A percentile compares a stretch with the other conserved stretches of the same genome.
Conservation (phyloP, 108 stramenopile genomes). For the Stephanodiscus triporus region DNA sequence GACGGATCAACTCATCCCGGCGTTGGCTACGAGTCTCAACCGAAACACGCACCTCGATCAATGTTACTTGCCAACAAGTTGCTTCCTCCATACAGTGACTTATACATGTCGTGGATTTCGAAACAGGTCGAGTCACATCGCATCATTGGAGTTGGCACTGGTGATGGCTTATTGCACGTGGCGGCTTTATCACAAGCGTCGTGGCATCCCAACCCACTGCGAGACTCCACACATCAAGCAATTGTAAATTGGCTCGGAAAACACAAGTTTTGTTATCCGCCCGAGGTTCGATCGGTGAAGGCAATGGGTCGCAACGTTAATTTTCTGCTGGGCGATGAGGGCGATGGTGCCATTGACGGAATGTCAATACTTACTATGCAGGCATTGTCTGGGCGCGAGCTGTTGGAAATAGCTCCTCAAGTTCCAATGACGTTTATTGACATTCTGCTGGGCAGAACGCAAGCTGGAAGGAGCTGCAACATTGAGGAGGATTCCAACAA, state of each 20-base stretch:
- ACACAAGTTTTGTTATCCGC: constrained; percentile 33
- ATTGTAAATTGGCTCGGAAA: constrained; percentile 27
- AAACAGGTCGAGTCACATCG: neutral
- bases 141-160: neutral
- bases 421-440: constrained; percentile 15
- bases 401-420: constrained; percentile 14
- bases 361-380: constrained; percentile 3
- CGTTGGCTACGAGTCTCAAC: constrained; percentile 28
- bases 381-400: constrained; percentile 30
- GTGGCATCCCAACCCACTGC: constrained; percentile 28
- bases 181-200: constrained; percentile 26
- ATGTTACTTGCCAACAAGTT: constrained; percentile 7
- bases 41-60: constrained; percentile 16
- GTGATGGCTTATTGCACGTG: constrained; percentile 27
- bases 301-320: constrained; percentile 31
- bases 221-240: constrained; percentile 31
- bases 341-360: neutral
- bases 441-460: neutral
- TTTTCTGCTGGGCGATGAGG: constrained; percentile 16
- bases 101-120: constrained; percentile 29
- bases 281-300: constrained; percentile 27
- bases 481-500: neutral
- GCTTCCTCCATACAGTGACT: constrained; percentile 27
- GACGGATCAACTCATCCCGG: constrained; percentile 34
- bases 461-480: neutral